A percentile compares a stretch with the other conserved stretches of the same genome.
These are phyloP conservation scores for Dimocarpus longan DNA, from an alignment of 345 rosid genomes.

Conservation along the genomic window DNA sequence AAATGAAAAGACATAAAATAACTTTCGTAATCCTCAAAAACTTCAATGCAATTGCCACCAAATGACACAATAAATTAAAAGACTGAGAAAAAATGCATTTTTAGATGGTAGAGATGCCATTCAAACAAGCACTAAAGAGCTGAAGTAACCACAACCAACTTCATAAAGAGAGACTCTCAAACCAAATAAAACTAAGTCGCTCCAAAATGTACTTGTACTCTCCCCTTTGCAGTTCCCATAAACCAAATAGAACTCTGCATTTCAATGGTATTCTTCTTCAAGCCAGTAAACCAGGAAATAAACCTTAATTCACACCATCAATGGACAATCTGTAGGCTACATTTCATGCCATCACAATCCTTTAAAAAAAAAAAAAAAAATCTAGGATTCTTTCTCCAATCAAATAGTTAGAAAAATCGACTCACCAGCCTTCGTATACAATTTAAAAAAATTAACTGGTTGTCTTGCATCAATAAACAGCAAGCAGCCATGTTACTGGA, in stretches of 20 bases:
- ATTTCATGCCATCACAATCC: not conserved
- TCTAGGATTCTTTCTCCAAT: not conserved
- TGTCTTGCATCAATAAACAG: not conserved
- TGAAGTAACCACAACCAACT: not conserved
- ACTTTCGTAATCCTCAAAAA: too few species aligned
- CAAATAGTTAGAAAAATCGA: not conserved
- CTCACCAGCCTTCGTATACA: not conserved
- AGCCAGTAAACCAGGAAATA: not conserved
- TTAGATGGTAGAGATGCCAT: too few species aligned
- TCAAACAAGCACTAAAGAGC: too few species aligned
- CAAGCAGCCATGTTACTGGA: not conserved
- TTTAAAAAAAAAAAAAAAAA: not conserved
- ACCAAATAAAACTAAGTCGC: not conserved
- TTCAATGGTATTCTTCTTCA: constrained; percentile 4
- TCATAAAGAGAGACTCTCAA: not conserved
- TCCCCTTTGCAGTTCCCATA: not conserved
- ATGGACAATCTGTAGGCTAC: not conserved
- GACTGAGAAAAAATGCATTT: too few species aligned
- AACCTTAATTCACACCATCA: not conserved
- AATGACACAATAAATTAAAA: too few species aligned
- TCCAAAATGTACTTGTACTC: not conserved
- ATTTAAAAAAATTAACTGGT: not conserved
- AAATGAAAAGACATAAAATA: too few species aligned
- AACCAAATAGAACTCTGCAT: not conserved
- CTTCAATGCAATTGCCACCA: too few species aligned